Evolutionary conservation across 345 rosid genomes (phyloP).

Genomic region (Brassica nigra): DNA sequence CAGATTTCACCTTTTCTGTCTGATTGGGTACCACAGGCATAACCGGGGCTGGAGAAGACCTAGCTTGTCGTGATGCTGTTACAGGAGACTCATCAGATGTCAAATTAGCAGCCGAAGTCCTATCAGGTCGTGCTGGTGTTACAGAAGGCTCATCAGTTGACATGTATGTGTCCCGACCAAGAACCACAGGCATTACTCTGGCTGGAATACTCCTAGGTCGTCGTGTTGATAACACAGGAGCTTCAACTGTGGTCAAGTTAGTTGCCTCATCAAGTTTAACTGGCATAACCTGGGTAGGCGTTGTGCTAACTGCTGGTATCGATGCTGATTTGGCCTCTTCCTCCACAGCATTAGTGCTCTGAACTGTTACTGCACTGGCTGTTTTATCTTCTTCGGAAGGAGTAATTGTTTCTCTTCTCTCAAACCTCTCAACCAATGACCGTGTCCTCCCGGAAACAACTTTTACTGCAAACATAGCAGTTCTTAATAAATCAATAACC

Average conservation of each 20-base stretch:
- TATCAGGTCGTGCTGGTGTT: constrained; percentile 24
- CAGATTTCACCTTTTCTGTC: constrained; percentile 21
- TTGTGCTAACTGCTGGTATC: constrained; percentile 22
- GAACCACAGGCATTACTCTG: constrained; percentile 43
- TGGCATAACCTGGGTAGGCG: constrained; percentile 22
- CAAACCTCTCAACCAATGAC: constrained; percentile 88
- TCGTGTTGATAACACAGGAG: constrained; percentile 35
- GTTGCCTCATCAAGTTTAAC: constrained; percentile 33
- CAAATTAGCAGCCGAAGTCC: constrained; percentile 8
- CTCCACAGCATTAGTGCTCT: constrained; percentile 25
- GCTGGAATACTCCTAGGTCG: constrained; percentile 30
- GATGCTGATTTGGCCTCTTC: constrained; percentile 30
- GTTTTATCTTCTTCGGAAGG: constrained; percentile 51
- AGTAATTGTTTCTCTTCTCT: constrained; percentile 57
- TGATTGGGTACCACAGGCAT: constrained; percentile 31
- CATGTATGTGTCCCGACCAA: constrained; percentile 28
- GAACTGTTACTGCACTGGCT: constrained; percentile 29
- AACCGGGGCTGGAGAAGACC: constrained; percentile 20
- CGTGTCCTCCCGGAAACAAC: constrained; percentile 91
- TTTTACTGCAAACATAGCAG: constrained; percentile 67
- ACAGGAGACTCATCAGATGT: constrained; percentile 23
- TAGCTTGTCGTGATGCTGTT: constrained; percentile 23
- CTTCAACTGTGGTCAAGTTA: constrained; percentile 23
- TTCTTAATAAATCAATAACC: constrained; percentile 34
- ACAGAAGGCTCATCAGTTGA: constrained; percentile 31